These are phyloP conservation scores for Mucor mucedo DNA, from an alignment of 371 early-diverging fungal genomes.

Conservation along the genomic window DNA sequence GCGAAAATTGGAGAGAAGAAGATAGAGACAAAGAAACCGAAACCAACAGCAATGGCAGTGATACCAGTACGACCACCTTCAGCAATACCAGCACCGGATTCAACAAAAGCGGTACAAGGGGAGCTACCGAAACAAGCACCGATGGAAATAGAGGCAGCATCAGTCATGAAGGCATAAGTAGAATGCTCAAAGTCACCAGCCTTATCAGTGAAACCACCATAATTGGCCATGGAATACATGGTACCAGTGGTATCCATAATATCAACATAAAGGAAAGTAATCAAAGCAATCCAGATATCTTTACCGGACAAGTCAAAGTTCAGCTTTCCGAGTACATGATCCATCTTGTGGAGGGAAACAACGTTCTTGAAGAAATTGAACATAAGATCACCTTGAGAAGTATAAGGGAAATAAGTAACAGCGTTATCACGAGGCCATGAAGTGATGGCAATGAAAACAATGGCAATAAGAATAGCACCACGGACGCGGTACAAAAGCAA, in stretches of 20 bases:
- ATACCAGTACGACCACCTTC: constrained; percentile 84
- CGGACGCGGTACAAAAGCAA: constrained; percentile 69
- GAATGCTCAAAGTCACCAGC: constrained; percentile 81
- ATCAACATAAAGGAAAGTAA: constrained; percentile 83
- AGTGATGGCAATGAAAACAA: constrained; percentile 70
- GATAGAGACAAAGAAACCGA: constrained; percentile 76
- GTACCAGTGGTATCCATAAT: constrained; percentile 83
- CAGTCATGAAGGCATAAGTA: constrained; percentile 72
- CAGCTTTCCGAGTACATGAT: constrained; percentile 62
- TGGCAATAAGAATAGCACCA: constrained; percentile 76
- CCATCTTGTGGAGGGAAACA: constrained; percentile 67
- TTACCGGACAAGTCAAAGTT: constrained; percentile 65
- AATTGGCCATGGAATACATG: constrained; percentile 81
- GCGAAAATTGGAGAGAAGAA: constrained; percentile 88
- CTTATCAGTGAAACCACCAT: constrained; percentile 78
- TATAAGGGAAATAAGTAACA: constrained; percentile 79
- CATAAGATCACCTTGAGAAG: constrained; percentile 61
- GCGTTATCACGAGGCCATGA: constrained; percentile 69
- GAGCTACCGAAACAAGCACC: constrained; percentile 77
- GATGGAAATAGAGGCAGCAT: constrained; percentile 67
- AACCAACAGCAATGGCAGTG: constrained; percentile 66
- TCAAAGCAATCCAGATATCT: constrained; percentile 79
- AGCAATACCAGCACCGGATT: constrained; percentile 81
- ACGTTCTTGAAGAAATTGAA: constrained; percentile 78
- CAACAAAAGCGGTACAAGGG: constrained; percentile 79